These are phyloP conservation scores for Phytophthora cactorum DNA, from an alignment of 352 stramenopile genomes.

Conservation along the genomic window DNA sequence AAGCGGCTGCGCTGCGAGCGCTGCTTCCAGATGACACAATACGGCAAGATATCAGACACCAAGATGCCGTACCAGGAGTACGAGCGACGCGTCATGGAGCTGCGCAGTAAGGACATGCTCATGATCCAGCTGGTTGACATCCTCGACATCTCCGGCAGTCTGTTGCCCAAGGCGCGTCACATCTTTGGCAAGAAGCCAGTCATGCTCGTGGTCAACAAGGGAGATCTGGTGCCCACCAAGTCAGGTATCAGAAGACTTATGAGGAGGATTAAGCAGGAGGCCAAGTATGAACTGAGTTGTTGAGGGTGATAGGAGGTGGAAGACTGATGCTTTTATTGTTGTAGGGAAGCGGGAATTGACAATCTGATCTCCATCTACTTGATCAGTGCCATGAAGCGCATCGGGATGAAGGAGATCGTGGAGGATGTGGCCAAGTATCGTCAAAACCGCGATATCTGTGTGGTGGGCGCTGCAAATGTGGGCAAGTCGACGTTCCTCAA, in stretches of 20 bases:
- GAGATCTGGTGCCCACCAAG: slow-evolving; percentile 87
- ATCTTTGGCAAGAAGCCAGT: slow-evolving; percentile 92
- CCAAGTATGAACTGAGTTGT: slow-evolving; percentile 48
- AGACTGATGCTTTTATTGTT: slow-evolving; percentile 13
- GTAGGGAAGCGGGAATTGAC: slow-evolving; percentile 69
- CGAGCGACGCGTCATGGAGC: slow-evolving; percentile 85
- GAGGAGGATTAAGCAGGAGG: slow-evolving; percentile 78
- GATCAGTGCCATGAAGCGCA: slow-evolving; percentile 85
- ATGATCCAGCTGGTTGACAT: slow-evolving; percentile 94
- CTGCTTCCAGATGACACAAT: slow-evolving; percentile 89
- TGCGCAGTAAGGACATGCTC: slow-evolving; percentile 88
- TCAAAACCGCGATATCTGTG: slow-evolving; percentile 88
- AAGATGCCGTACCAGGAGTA: slow-evolving; percentile 90
- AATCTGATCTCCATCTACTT: slow-evolving; percentile 84
- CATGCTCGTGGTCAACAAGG: slow-evolving; percentile 92
- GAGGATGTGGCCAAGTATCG: slow-evolving; percentile 78
- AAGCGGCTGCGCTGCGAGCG: slow-evolving; percentile 86
- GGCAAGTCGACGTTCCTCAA: slow-evolving; percentile 95
- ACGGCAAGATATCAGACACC: slow-evolving; percentile 85
- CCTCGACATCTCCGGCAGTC: slow-evolving; percentile 90
- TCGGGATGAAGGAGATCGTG: slow-evolving; percentile 90
- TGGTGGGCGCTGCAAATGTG: slow-evolving; percentile 92
- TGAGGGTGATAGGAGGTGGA: background rate
- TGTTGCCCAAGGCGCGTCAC: slow-evolving; percentile 86
- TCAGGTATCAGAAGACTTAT: slow-evolving; percentile 84